A percentile compares a stretch with the other conserved stretches of the same genome.
phyloP scores from a whole-genome alignment of 805 yeast species.

The Millerago galiae region DNA sequence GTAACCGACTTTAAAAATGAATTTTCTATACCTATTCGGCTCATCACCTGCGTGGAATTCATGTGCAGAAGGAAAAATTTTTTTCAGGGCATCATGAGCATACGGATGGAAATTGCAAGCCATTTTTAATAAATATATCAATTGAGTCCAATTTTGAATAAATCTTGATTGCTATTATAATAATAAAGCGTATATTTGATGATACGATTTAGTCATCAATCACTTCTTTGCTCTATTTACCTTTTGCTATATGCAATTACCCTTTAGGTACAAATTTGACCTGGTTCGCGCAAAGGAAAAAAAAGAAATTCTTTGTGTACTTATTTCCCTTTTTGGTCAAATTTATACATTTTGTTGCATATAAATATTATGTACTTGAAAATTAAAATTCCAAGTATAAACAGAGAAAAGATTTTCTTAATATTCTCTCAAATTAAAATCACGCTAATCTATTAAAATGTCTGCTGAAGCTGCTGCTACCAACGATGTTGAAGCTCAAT shows the following conservation, averaged over 20 bases:
- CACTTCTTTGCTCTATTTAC: too few relatives aligned
- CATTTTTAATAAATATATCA: too few relatives aligned
- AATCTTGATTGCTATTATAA: too few relatives aligned
- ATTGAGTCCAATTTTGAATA: too few relatives aligned
- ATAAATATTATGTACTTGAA: not conserved
- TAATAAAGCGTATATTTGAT: too few relatives aligned
- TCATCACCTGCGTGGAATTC: too few relatives aligned
- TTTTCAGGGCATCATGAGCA: too few relatives aligned
- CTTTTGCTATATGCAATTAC: not conserved
- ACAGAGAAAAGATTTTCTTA: not conserved
- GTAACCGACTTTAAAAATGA: too few relatives aligned
- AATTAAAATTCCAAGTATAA: not conserved
- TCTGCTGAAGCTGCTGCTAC: conserved; percentile 10
- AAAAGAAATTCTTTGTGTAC: not conserved
- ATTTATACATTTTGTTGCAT: not conserved
- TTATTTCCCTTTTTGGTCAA: not conserved
- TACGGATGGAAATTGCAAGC: too few relatives aligned
- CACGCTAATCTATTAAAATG: not conserved
- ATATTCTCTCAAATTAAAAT: not conserved
- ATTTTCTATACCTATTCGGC: too few relatives aligned
- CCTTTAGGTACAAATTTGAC: not conserved
- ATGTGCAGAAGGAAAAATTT: too few relatives aligned
- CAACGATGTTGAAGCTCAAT: conserved; percentile 35
- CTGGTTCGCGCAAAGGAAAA: not conserved
- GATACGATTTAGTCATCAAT: too few relatives aligned